Base-by-base conservation (phyloP, 2,329 filamentous ascomycete genomes). In the Pestalotiopsis sp. region DNA sequence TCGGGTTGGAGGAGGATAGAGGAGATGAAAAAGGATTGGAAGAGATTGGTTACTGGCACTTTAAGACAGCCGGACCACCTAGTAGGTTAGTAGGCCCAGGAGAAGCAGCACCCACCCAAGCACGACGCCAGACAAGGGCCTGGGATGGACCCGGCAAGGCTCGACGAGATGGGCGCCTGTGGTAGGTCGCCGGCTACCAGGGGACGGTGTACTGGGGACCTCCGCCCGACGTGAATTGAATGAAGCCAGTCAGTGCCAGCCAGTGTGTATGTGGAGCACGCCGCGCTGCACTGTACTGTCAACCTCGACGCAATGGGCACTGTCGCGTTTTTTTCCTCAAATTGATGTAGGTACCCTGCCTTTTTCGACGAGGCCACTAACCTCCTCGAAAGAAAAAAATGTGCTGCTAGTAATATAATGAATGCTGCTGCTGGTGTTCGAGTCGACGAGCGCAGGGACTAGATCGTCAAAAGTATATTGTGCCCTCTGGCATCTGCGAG, bases 1-100 rank as follows among this genome's bases (percentile, higher is more conserved):
- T 82, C 84, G 82, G 83, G 83, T 83, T 82, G 82, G 83, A 85
- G 81, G 80, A 85, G 81, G 82, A 84, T 81, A 79, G 80, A 82
- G 80, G 79, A 82, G 81, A 82, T 78, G 81, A 81, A 83, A 83
- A 84, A 83, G 84, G 85, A 86, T 82, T 84, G 84, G 84, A 82
- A 82, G 81, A 84, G 81, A 85, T 77, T 79, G 77, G 78, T 74
- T 77, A 78, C 76, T 76, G 76, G 78, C 79, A 78, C 78, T 78
- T 82, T 81, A 81, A 83, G 80, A 81, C 80, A 80, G 72, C 68
- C 40, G 57, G 56, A 58, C 68, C 44, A 52, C 44, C 44, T 52
- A 52, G 44, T 52, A 52, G 20, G 44, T 52, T 22, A 66, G 68
- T 44, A 64, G 24, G 61, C 65, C 56, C 57, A 52, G 44, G 44